phyloP scores from a whole-genome alignment of 768 basidiomycete species.

The Boletus vermiculosoides region DNA sequence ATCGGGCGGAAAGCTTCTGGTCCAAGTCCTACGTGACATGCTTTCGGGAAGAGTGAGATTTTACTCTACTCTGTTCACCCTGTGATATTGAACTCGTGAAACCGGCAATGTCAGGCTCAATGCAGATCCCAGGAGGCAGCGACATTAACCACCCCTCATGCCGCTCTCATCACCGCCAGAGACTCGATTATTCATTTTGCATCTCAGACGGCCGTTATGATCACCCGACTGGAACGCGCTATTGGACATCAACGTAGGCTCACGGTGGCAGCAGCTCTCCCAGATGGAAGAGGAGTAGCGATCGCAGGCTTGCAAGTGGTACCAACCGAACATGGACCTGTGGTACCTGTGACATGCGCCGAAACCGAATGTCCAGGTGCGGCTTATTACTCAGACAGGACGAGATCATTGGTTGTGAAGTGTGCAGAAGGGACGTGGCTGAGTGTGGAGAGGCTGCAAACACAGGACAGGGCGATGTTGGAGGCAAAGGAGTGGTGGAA shows the following conservation, averaged over 20 bases:
- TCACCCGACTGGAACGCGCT: slow-evolving; percentile 26
- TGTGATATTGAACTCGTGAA: background rate
- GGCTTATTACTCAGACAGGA: slow-evolving; percentile 42
- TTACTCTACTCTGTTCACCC: background rate
- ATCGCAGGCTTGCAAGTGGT: slow-evolving; percentile 21
- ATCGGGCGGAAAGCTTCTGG: slow-evolving; percentile 68
- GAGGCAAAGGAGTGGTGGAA: slow-evolving; percentile 77
- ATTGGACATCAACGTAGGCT: slow-evolving; percentile 31
- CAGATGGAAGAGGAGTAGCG: slow-evolving; percentile 26
- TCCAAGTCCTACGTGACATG: slow-evolving; percentile 66
- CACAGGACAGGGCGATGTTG: slow-evolving; percentile 56
- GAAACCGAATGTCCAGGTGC: slow-evolving; percentile 38
- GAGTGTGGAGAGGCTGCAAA: slow-evolving; percentile 55
- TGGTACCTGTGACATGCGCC: background rate
- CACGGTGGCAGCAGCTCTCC: slow-evolving; percentile 21
- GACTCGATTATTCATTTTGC: slow-evolving; percentile 19
- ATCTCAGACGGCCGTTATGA: slow-evolving; percentile 19
- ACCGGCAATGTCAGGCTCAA: slow-evolving; percentile 40
- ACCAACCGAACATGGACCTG: slow-evolving; percentile 1
- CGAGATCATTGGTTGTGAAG: slow-evolving; percentile 46
- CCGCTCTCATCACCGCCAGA: slow-evolving; percentile 37
- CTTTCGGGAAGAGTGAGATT: slow-evolving; percentile 49
- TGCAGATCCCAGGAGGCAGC: slow-evolving; percentile 45
- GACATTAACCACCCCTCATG: slow-evolving; percentile 40
- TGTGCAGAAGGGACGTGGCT: slow-evolving; percentile 56